A percentile compares a stretch with the other conserved stretches of the same genome.
Conservation (phyloP, 495 filamentous ascomycete species). For the Annulohypoxylon moriforme region DNA sequence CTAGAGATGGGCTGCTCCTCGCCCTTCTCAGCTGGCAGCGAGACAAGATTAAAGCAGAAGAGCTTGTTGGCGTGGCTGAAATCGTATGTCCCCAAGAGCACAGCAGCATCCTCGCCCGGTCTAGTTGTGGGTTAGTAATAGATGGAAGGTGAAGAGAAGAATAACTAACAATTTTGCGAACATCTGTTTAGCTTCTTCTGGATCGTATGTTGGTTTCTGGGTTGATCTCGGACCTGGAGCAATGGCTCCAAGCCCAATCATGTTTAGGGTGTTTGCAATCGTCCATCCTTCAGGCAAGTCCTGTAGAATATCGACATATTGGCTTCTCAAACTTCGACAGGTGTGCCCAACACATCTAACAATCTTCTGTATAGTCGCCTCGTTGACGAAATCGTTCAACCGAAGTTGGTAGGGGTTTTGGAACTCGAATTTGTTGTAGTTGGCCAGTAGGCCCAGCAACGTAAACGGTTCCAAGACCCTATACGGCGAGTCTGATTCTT, state of each 20-base stretch:
- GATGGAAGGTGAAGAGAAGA: neutral
- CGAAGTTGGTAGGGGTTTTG: constrained; percentile 96
- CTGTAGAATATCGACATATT: constrained; percentile 90
- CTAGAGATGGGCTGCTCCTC: constrained; percentile 80
- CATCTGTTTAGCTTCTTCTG: constrained; percentile 80
- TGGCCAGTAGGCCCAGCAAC: constrained; percentile 88
- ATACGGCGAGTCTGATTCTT: constrained; percentile 75
- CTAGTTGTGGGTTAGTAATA: constrained; percentile 61
- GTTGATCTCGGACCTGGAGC: constrained; percentile 73
- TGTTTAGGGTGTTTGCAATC: constrained; percentile 78
- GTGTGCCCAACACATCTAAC: constrained; percentile 77
- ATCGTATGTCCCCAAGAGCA: constrained; percentile 89
- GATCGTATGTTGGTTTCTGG: constrained; percentile 65
- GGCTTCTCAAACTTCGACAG: constrained; percentile 71
- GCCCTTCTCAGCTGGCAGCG: constrained; percentile 69
- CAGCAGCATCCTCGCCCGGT: constrained; percentile 79
- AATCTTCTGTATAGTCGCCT: constrained; percentile 84
- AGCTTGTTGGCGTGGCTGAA: constrained; percentile 95
- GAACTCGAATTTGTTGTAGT: constrained; percentile 99
- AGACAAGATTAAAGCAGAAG: constrained; percentile 87
- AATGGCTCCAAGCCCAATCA: constrained; percentile 85
- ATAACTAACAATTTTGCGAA: constrained; percentile 69
- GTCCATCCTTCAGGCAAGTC: constrained; percentile 94
- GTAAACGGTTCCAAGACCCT: constrained; percentile 79
- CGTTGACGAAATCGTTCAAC: constrained; percentile 98